Percentiles rank a stretch among this genome's conserved stretches.
Conservation (phyloP, 306 rosid genomes). For the Cicer chorassanicum region DNA sequence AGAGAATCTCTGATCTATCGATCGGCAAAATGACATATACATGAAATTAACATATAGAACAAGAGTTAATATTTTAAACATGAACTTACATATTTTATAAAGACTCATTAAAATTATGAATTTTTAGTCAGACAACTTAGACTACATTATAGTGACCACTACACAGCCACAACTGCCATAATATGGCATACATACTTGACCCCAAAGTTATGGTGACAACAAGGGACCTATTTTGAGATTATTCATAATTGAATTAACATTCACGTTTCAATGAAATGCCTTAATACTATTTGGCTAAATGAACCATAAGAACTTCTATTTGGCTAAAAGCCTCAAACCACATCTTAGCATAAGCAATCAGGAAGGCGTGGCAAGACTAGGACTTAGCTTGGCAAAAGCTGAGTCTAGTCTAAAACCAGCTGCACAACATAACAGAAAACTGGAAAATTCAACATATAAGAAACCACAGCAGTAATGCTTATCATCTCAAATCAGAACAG, state of each 20-base stretch:
- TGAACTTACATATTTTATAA: background rate
- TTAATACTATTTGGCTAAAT: constrained; percentile 15
- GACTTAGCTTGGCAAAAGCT: constrained; percentile 1
- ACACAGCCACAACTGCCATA: constrained; percentile 26
- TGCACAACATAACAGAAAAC: constrained; percentile 32
- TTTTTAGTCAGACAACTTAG: constrained; percentile 31
- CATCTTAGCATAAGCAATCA: constrained; percentile 36
- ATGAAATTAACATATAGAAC: constrained; percentile 23
- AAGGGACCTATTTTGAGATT: constrained; percentile 25
- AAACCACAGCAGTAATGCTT: constrained; percentile 23
- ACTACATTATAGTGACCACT: constrained; percentile 16
- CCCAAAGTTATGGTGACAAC: constrained; percentile 28
- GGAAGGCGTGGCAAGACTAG: constrained; percentile 17
- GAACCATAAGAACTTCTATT: constrained; percentile 1
- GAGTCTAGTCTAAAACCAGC: constrained; percentile 22
- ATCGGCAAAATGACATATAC: background rate
- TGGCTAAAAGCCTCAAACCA: constrained; percentile 35
- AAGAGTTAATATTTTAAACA: constrained; percentile 9
- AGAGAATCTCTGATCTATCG: constrained; percentile 33
- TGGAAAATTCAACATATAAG: constrained; percentile 17
- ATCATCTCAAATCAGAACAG: constrained; percentile 30
- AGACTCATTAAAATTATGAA: background rate
- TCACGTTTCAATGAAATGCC: constrained; percentile 30
- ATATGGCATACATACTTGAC: constrained; percentile 26
- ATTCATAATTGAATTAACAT: background rate